phyloP scores from a whole-genome alignment of 192 early-diverging fungal genomes.

The Rhizophagus sp. region DNA sequence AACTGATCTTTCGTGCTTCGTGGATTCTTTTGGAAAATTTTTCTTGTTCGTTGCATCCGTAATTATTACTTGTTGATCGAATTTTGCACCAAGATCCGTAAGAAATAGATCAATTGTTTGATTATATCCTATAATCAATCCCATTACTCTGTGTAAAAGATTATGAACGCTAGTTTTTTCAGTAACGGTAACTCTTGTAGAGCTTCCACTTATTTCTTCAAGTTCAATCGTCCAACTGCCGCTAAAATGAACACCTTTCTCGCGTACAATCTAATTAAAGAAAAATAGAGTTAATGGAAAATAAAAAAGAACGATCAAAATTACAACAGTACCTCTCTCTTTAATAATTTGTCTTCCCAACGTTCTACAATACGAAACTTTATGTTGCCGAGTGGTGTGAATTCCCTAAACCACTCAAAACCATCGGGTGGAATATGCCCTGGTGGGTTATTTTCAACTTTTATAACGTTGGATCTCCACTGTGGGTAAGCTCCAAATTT shows the following conservation, averaged over 20 bases:
- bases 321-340: constrained; percentile 5
- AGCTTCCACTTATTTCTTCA: neutral
- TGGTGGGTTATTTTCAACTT: neutral
- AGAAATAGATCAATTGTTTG: constrained; percentile 11
- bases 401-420: constrained; percentile 17
- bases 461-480: constrained; percentile 1
- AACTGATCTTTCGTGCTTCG: neutral
- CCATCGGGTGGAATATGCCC: constrained; percentile 16
- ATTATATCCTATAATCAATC: neutral
- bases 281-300: neutral
- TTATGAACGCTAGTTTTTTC: neutral
- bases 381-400: neutral
- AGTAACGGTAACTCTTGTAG: neutral
- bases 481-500: constrained; percentile 12
- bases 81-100: neutral
- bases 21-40: neutral
- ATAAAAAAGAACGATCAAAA: neutral
- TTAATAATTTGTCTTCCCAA: neutral
- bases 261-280: constrained; percentile 11
- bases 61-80: constrained; percentile 5
- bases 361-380: constrained; percentile 4
- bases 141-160: neutral
- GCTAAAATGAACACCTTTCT: constrained; percentile 3
- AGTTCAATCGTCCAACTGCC: constrained; percentile 20
- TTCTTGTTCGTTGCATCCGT: neutral